phyloP scores from a whole-genome alignment of 164 flowering plant species.

The Vitis riparia region DNA sequence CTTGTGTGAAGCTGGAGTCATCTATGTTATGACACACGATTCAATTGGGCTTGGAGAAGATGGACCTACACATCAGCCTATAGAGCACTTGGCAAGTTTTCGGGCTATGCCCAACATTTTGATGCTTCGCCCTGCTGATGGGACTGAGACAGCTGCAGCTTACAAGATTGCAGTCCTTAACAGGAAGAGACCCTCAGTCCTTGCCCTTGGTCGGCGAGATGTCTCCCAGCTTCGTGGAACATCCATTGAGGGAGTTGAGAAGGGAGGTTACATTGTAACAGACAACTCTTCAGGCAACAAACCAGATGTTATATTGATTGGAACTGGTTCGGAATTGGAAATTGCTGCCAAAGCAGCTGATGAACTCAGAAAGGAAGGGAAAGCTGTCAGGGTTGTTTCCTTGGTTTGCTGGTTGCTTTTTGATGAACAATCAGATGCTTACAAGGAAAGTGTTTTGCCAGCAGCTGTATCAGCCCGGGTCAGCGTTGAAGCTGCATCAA shows the following conservation, averaged over 20 bases:
- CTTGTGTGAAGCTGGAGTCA: slow-evolving; percentile 75
- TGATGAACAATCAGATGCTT: slow-evolving; percentile 82
- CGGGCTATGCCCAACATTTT: slow-evolving; percentile 97
- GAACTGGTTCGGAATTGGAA: slow-evolving; percentile 95
- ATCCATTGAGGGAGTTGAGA: slow-evolving; percentile 82
- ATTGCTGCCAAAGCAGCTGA: slow-evolving; percentile 85
- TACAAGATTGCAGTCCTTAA: slow-evolving; percentile 83
- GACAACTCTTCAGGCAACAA: slow-evolving; percentile 83
- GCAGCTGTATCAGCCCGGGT: slow-evolving; percentile 78
- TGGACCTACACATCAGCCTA: slow-evolving; percentile 99
- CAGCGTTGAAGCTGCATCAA: slow-evolving; percentile 92
- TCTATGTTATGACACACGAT: slow-evolving; percentile 98
- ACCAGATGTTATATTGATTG: slow-evolving; percentile 89
- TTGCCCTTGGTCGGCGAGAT: slow-evolving; percentile 94
- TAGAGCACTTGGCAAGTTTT: slow-evolving; percentile 97
- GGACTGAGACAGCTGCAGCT: slow-evolving; percentile 94
- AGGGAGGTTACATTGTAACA: slow-evolving; percentile 87
- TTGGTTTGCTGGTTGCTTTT: slow-evolving; percentile 89
- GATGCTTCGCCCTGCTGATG: slow-evolving; percentile 98
- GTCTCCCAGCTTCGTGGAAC: slow-evolving; percentile 84
- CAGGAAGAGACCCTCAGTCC: slow-evolving; percentile 86
- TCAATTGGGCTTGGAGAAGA: slow-evolving; percentile 99
- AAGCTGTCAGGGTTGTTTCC: slow-evolving; percentile 86
- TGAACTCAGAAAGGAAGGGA: slow-evolving; percentile 87
- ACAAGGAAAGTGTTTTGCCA: slow-evolving; percentile 95